These are phyloP conservation scores for Fusarium luffae DNA, from an alignment of 2,329 filamentous ascomycete species.

Conservation along the genomic window DNA sequence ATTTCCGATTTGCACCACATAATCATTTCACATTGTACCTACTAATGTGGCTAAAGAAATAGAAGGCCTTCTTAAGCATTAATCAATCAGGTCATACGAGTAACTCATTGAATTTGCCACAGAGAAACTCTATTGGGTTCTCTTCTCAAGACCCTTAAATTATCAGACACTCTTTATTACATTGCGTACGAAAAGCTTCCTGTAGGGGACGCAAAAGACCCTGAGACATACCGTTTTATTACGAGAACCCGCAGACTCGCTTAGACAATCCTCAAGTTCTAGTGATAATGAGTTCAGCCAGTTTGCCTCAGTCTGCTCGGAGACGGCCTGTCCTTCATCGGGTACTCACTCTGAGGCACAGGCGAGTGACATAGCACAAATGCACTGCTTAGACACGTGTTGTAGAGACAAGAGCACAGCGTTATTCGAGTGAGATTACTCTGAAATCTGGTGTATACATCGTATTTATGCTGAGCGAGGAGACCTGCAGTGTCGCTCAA, in stretches of 20 bases:
- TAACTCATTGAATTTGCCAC: background rate
- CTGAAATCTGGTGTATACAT: constrained; percentile 6
- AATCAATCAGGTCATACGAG: background rate
- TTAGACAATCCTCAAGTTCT: constrained; percentile 35
- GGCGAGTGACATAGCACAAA: constrained; percentile 23
- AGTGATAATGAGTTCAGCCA: background rate
- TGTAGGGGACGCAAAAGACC: constrained; percentile 1
- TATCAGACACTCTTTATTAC: background rate
- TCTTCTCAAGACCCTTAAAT: background rate
- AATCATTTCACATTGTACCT: too few species aligned
- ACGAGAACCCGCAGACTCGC: constrained; percentile 36
- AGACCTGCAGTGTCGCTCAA: background rate
- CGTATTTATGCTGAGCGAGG: constrained; percentile 12
- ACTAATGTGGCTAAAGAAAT: too few species aligned
- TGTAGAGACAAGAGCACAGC: constrained; percentile 28
- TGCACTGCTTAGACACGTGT: constrained; percentile 34
- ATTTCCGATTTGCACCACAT: background rate
- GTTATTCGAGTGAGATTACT: constrained; percentile 12
- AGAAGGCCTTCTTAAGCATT: background rate
- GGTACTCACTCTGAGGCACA: constrained; percentile 37
- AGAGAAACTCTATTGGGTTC: background rate
- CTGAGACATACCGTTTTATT: constrained; percentile 30
- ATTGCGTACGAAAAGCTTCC: background rate
- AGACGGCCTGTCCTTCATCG: constrained; percentile 27
- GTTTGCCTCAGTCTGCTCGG: constrained; percentile 28